Evolutionary conservation across 164 flowering plant genomes (phyloP), one percentile per base, ranked within the genome.

Genomic region (Aristolochia contorta): DNA sequence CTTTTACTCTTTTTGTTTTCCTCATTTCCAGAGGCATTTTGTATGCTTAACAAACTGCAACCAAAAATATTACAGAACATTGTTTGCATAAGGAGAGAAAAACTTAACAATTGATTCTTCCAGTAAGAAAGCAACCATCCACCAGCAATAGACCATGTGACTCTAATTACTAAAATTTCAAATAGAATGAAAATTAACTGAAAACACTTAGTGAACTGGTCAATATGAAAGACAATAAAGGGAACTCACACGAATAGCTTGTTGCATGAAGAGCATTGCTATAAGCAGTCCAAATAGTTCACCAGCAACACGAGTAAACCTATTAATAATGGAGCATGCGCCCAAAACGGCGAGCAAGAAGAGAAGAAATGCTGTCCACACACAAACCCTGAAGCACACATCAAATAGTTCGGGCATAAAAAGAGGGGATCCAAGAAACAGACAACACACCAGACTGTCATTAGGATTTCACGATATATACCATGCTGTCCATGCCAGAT

Each of bases 191-290:
- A 8, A 3, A 37, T 37, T 37, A 37, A 37, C 9, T 37, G 12
- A 37, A 37, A 37, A 37, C 9, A 37, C 7, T 10, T 37, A 37
- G 1, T 37, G 43, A 32, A 37, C 43, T 37, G 12, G 12, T 37
- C 7, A 8, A 37, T 37, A 37, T 13, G 37, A 55, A 10, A 54
- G 46, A 60, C 12, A 15, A 37, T 50, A 47, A 57, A 63, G 54
- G 30, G 53, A 61, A 52, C 86, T 80, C 62, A 90, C 98, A 68
- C 83, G 74, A 66, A 93, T 85, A 25, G 98, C 98, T 71, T 93
- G 86, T 78, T 93, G 98, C 94, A 93, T 86, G 72, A 93, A 93
- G 43, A 93, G 92, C 96, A 90, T 86, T 54, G 98, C 97, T 50
- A 93, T 93, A n/a, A 93, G 85, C 65, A 90, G 73, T 37, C 98